Conservation (phyloP, 495 filamentous ascomycete species). For the Penicillium coprophilum region DNA sequence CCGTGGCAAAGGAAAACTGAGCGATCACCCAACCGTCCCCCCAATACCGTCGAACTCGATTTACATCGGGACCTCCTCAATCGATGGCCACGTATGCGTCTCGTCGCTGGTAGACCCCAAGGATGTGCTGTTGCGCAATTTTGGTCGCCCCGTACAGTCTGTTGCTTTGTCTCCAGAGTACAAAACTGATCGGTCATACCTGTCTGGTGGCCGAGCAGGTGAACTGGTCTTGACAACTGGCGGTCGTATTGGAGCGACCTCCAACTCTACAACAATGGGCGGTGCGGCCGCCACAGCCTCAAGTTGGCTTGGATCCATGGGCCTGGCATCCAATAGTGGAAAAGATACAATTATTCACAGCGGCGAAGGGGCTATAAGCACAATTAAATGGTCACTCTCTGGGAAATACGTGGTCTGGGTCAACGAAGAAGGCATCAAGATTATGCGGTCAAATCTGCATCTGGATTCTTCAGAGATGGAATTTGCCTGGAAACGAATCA, state of each 20-base stretch:
- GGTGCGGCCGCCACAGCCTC: conserved; percentile 76
- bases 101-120: conserved; percentile 73
- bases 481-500: conserved; percentile 92
- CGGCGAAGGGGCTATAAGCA: conserved; percentile 86
- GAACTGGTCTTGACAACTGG: conserved; percentile 86
- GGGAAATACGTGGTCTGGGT: conserved; percentile 92
- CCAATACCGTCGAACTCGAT: conserved; percentile 80
- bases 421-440: conserved; percentile 94
- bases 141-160: conserved; percentile 85
- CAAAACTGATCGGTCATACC: conserved; percentile 78
- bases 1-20: conserved; percentile 49
- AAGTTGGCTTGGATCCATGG: conserved; percentile 89
- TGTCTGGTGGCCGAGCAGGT: conserved; percentile 88
- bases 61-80: conserved; percentile 88
- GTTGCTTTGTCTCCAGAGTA: conserved; percentile 92
- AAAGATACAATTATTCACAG: conserved; percentile 88
- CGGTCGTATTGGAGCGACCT: conserved; percentile 71
- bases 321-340: conserved; percentile 70
- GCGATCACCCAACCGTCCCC: conserved; percentile 47
- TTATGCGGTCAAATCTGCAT: conserved; percentile 88
- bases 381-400: conserved; percentile 88
- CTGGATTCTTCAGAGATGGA: conserved; percentile 75
- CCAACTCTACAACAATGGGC: conserved; percentile 75
- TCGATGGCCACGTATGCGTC: conserved; percentile 93
- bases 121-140: conserved; percentile 88